phyloP scores from a whole-genome alignment of 2,329 filamentous ascomycete species.

The Aspergillus tamarii region DNA sequence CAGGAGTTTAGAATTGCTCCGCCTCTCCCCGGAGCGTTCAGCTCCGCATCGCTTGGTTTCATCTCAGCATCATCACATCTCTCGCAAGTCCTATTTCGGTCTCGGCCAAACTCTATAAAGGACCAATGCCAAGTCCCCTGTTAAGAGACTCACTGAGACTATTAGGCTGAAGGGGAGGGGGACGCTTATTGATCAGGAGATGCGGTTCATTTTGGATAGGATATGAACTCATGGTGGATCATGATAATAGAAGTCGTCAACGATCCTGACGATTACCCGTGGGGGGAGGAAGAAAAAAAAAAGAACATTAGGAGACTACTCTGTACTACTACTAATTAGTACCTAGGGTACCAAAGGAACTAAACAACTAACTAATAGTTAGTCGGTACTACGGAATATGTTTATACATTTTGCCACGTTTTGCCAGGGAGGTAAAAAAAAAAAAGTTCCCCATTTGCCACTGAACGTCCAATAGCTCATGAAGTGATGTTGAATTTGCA shows the following conservation, averaged over 20 bases:
- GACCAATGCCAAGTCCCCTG: neutral
- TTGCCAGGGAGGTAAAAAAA: neutral
- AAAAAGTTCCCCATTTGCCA: neutral
- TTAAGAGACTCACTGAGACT: neutral
- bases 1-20: neutral
- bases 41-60: neutral
- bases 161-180: neutral
- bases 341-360: neutral
- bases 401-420: neutral
- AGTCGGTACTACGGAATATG: neutral
- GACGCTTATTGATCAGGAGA: neutral
- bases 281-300: neutral
- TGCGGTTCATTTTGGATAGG: neutral
- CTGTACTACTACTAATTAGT: neutral
- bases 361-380: neutral
- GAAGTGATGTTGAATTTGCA: neutral
- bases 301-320: neutral
- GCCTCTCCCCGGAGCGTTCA: neutral
- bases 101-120: constrained; percentile 1
- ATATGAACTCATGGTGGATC: neutral
- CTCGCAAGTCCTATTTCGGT: neutral
- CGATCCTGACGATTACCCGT: neutral
- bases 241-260: neutral
- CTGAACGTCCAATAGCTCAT: neutral
- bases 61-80: neutral